Base-by-base conservation (phyloP, 2,329 filamentous ascomycete species). In the Ophiostoma sp. region DNA sequence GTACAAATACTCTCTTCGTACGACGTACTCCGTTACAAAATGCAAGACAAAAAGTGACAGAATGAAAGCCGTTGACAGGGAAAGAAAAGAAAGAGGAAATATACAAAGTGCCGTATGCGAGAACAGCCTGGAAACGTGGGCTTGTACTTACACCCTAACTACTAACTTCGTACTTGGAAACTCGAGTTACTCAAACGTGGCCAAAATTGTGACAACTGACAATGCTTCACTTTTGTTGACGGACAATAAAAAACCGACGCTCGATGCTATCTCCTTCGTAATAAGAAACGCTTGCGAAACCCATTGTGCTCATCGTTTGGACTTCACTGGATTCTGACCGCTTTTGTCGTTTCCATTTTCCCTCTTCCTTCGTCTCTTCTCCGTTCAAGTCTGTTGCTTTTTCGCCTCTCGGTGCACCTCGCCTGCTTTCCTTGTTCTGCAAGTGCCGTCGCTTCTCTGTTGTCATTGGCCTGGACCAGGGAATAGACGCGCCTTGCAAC, bases 261-360 rank as follows among this genome's bases (percentile, higher is more conserved):
- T 55, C 22, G 7, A 22, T 28, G 1, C 22, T 28, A 28, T 15
- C 22, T 25, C 12, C 22, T 55, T 25, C 50, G 4, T 2, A 42
- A 25, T 3, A 50, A 52, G 64, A 52, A 69, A 50, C 64, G 17
- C 42, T 68, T 68, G 25, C 25, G 64, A 68, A 68, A 68, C 64
- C 15, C 39, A 48, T 17, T 25, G 33, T 15, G 33, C n/a, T 52
- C 63, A 42, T 45, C 39, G 6, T 22, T n/a, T 33, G 17, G 12
- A 22, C 9, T 33, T n/a, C 33, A 2, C 28, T 33, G 19, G n/a
- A n/a, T 50, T 31, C 17, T 69, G 48, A 22, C 5, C n/a, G 9
- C 25, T 11, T 50, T 22, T n/a, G 8, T 28, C 25, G 2, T 55
- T 5, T 36, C 17, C 8, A 2, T 50, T 31, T 17, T 19, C 15